phyloP scores from a whole-genome alignment of 129 eudicot species.

The Artemisia argyi region DNA sequence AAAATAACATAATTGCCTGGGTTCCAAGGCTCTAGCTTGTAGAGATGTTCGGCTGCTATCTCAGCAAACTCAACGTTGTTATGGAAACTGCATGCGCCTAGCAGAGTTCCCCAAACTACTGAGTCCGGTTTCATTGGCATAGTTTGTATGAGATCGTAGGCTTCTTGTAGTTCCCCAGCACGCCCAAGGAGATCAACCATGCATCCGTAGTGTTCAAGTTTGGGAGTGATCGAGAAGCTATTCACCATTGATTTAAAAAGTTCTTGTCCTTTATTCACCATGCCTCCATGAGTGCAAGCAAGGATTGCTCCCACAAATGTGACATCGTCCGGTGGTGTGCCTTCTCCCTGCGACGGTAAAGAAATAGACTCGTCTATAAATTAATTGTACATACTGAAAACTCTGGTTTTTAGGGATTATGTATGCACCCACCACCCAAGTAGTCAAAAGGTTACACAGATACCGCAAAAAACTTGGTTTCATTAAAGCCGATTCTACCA shows the following conservation, averaged over 20 bases:
- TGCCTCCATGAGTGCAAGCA: slow-evolving; percentile 78
- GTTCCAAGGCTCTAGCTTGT: slow-evolving; percentile 69
- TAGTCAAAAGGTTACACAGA: too few species aligned
- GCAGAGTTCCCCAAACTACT: slow-evolving; percentile 67
- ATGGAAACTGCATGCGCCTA: slow-evolving; percentile 75
- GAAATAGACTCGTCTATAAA: too few species aligned
- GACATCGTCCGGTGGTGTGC: slow-evolving; percentile 55
- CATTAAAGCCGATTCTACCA: too few species aligned
- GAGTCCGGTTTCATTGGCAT: slow-evolving; percentile 76
- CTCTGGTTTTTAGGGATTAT: too few species aligned
- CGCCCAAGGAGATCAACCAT: slow-evolving; percentile 81
- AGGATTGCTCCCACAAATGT: slow-evolving; percentile 67
- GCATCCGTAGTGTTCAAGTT: slow-evolving; percentile 75
- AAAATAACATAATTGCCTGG: slow-evolving; percentile 80
- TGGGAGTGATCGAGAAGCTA: slow-evolving; percentile 44
- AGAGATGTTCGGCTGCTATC: slow-evolving; percentile 56
- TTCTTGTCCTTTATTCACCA: slow-evolving; percentile 54
- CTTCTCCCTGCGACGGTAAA: slow-evolving; percentile 33
- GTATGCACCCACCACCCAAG: too few species aligned
- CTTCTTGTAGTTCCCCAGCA: slow-evolving; percentile 59
- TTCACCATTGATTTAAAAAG: slow-evolving; percentile 54
- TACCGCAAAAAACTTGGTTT: too few species aligned
- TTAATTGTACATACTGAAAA: too few species aligned
- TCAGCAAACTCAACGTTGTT: slow-evolving; percentile 57
- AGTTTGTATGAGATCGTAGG: slow-evolving; percentile 47